Evolutionary conservation across 192 early-diverging fungal genomes (phyloP).

Genomic region (Mortierella claussenii): DNA sequence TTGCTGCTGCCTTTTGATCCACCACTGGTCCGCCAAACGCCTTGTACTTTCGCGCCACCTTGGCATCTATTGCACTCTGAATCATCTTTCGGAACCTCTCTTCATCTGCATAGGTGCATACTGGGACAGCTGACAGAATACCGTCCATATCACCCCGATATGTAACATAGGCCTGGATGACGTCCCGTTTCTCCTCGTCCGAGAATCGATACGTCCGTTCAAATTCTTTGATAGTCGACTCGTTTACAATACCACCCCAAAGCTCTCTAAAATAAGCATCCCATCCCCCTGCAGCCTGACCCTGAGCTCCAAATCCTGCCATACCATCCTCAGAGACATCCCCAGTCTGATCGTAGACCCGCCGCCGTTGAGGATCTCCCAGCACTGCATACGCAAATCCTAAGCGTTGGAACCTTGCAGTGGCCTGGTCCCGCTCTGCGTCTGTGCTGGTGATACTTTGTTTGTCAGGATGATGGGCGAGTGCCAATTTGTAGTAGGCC

Average conservation of each 20-base stretch:
- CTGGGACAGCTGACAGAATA: slow-evolving; percentile 71
- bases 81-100: slow-evolving; percentile 71
- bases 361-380: slow-evolving; percentile 70
- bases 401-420: slow-evolving; percentile 78
- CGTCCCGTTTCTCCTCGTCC: slow-evolving; percentile 77
- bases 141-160: slow-evolving; percentile 76
- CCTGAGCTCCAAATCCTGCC: slow-evolving; percentile 56
- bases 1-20: slow-evolving; percentile 50
- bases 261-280: slow-evolving; percentile 84
- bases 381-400: slow-evolving; percentile 82
- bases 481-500: slow-evolving; percentile 90
- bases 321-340: slow-evolving; percentile 55
- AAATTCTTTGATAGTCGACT: slow-evolving; percentile 81
- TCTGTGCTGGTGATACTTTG: slow-evolving; percentile 73
- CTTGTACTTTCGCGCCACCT: slow-evolving; percentile 61
- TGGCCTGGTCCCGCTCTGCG: slow-evolving; percentile 68
- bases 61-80: slow-evolving; percentile 69
- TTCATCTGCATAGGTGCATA: slow-evolving; percentile 72
- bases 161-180: slow-evolving; percentile 71
- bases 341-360: slow-evolving; percentile 83
- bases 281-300: slow-evolving; percentile 72
- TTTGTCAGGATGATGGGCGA: slow-evolving; percentile 87
- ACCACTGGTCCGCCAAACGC: slow-evolving; percentile 65
- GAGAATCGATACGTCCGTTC: slow-evolving; percentile 78
- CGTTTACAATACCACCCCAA: slow-evolving; percentile 77